phyloP scores from a whole-genome alignment of 768 basidiomycete genomes.

The Pleurotus eryngii region DNA sequence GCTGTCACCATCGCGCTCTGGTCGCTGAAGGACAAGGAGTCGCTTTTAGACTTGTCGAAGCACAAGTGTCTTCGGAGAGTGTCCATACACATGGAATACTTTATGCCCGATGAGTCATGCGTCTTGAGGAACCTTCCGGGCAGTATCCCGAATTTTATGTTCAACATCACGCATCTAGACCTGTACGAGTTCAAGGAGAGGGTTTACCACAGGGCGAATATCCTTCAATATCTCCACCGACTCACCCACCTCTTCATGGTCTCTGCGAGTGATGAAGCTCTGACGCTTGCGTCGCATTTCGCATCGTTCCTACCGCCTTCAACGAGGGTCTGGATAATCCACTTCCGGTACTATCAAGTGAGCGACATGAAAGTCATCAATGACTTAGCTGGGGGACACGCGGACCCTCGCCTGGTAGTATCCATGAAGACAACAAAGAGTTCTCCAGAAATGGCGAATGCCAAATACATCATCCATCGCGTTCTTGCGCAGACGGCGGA shows the following conservation, averaged over 20 bases:
- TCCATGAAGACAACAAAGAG: background rate
- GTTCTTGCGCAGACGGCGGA: background rate
- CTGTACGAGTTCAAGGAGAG: constrained; percentile 2
- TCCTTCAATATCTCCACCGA: background rate
- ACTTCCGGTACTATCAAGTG: background rate
- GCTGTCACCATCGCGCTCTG: constrained; percentile 1
- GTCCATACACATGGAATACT: constrained; percentile 1
- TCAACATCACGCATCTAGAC: constrained; percentile 2
- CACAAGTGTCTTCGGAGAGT: background rate
- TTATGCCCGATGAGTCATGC: background rate
- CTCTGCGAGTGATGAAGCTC: background rate
- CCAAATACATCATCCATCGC: background rate
- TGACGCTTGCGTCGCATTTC: background rate
- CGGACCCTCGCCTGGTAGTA: background rate
- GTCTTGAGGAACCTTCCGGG: background rate
- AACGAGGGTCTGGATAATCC: constrained; percentile 3
- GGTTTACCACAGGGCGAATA: background rate
- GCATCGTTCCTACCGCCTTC: background rate
- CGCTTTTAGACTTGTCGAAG: background rate
- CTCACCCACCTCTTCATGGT: constrained; percentile 6
- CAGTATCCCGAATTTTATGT: constrained; percentile 3
- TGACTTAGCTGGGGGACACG: background rate
- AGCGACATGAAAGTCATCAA: background rate
- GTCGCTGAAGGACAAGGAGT: background rate
- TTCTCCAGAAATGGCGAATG: background rate